Evolutionary conservation across 2,329 filamentous ascomycete species (phyloP), one percentile per base, ranked within the genome.

Genomic region (Paecilomyces variotii): DNA sequence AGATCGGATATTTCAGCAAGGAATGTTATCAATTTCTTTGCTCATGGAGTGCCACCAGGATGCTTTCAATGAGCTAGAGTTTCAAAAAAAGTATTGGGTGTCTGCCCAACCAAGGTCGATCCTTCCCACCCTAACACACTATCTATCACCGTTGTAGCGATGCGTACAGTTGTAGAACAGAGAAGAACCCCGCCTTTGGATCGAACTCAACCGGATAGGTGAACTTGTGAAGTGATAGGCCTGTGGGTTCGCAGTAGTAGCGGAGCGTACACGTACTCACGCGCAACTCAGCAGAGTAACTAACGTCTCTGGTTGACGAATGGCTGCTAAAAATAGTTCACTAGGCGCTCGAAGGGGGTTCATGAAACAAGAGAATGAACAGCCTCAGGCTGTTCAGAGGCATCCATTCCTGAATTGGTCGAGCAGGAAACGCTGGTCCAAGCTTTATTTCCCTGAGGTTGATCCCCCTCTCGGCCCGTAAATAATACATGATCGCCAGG

Each of bases 1-100:
- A 67, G 69, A 66, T 72, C 66, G 66, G 69, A 69, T 70, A 66
- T 70, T 39, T 54, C 54, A 53, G 49, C 49, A 72, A 72, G 71
- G 68, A 65, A 69, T 63, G 67, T 27, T 67, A 63, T 67, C 69
- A 61, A 65, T 68, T 69, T 64, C 65, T 67, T 62, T 67, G 64
- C 65, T 66, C 60, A 63, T 67, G 70, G 26, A 73, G 50, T 52
- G 27, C 25, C 24, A 26, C 19, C 19, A 19, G 19, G 10, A 32
- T 14, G 25, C 25, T 52, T 52, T 52, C 50, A 52, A 52, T 26
- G 25, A 52, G 50, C 50, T 28, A 52, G 50, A 52, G 73, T 73
- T 71, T 72, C 39, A 45, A 45, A 45, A 19, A 45, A 45, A 45
- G 39, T 14, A 45, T 45, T 45, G 39, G 39, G 39, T 19, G 39